Conservation (phyloP, 257 asterid species). For the Perilla frutescens region DNA sequence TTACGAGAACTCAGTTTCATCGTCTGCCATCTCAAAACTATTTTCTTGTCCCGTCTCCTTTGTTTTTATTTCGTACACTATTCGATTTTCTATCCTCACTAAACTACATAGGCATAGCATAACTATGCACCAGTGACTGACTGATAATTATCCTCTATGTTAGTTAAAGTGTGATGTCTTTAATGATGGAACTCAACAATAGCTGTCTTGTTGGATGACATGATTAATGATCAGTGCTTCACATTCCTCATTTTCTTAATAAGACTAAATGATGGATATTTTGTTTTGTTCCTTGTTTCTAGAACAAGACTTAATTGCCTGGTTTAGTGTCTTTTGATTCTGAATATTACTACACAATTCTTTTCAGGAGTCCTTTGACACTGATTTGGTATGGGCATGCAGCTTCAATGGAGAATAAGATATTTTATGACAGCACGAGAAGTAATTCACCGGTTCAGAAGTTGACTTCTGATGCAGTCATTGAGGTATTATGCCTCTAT, state of each 20-base stretch:
- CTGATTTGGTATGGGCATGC: constrained; percentile 99
- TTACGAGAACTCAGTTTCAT: not conserved
- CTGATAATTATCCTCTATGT: constrained; percentile 10
- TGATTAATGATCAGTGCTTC: constrained; percentile 1
- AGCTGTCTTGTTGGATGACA: constrained; percentile 10
- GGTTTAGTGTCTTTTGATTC: constrained; percentile 47
- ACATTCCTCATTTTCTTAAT: not conserved
- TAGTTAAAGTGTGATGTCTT: not conserved
- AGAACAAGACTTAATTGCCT: constrained; percentile 28
- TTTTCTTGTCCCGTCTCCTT: not conserved
- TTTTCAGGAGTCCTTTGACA: constrained; percentile 98
- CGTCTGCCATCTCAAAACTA: not conserved
- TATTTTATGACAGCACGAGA: constrained; percentile 60
- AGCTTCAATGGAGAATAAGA: constrained; percentile 96
- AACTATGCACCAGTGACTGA: not conserved
- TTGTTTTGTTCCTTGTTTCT: not conserved
- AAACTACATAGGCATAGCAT: constrained; percentile 14
- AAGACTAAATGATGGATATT: not conserved
- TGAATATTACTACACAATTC: constrained; percentile 54
- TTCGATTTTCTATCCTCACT: not conserved
- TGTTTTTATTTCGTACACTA: not conserved
- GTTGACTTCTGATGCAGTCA: constrained; percentile 86
- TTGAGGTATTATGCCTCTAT: constrained; percentile 58
- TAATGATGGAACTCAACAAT: constrained; percentile 1
- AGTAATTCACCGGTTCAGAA: constrained; percentile 65